These are phyloP conservation scores for Trichoderma endophyticum DNA, from an alignment of 2,329 filamentous ascomycete genomes.

Conservation along the genomic window DNA sequence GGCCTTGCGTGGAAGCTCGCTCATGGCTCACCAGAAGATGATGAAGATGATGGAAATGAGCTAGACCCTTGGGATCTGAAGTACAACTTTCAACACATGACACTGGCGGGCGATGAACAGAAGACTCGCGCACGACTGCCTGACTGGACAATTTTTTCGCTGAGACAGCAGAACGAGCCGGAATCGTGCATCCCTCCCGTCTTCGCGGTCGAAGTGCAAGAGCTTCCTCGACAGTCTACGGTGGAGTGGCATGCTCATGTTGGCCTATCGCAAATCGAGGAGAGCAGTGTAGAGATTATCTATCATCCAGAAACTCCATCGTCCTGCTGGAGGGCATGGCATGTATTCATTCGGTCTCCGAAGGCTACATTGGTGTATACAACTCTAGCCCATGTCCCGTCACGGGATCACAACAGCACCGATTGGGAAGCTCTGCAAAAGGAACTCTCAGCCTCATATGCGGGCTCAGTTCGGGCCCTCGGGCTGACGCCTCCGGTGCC, in stretches of 20 bases:
- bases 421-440: conserved; percentile 19
- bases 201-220: conserved; percentile 71
- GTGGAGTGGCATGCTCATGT: conserved; percentile 81
- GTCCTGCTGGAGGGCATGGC: conserved; percentile 31
- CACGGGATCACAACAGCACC: not conserved
- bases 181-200: conserved; percentile 56
- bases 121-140: conserved; percentile 39
- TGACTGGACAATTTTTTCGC: conserved; percentile 46
- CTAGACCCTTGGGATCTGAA: conserved; percentile 68
- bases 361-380: conserved; percentile 31
- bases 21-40: conserved; percentile 42
- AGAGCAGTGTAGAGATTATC: conserved; percentile 29
- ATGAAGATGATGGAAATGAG: conserved; percentile 45
- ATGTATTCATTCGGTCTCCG: conserved; percentile 26
- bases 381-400: conserved; percentile 24
- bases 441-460: conserved; percentile 24
- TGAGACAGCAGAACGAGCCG: conserved; percentile 36
- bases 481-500: conserved; percentile 16
- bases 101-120: conserved; percentile 34
- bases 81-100: conserved; percentile 52
- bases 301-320: conserved; percentile 20
- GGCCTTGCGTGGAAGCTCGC: conserved; percentile 47
- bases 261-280: conserved; percentile 46
- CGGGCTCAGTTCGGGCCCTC: conserved; percentile 26
- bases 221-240: conserved; percentile 67